phyloP scores from a whole-genome alignment of 371 early-diverging fungal species.

The Saksenaea oblongispora region DNA sequence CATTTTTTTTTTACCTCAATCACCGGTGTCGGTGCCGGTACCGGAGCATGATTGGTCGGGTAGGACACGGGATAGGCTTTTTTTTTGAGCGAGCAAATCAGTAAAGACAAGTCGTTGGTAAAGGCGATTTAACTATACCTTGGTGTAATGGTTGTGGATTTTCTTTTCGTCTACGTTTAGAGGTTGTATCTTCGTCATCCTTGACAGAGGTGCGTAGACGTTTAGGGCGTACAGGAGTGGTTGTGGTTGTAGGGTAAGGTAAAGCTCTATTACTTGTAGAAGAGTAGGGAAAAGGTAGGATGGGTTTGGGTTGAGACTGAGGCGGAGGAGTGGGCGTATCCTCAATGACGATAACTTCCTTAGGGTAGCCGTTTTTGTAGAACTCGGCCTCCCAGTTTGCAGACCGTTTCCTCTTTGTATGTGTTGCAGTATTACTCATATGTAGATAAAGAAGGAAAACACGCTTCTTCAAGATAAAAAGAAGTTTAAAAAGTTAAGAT shows the following conservation, averaged over 20 bases:
- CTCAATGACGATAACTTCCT: slow-evolving; percentile 64
- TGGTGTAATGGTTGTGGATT: slow-evolving; percentile 1
- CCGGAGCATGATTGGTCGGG: slow-evolving; percentile 4
- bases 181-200: slow-evolving; percentile 5
- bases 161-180: background rate
- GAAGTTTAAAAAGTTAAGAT: background rate
- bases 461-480: slow-evolving; percentile 8
- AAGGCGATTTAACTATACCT: background rate
- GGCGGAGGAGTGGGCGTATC: slow-evolving; percentile 54
- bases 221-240: background rate
- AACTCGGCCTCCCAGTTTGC: slow-evolving; percentile 59
- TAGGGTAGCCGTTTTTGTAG: slow-evolving; percentile 64
- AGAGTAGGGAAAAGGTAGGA: slow-evolving; percentile 9
- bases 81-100: background rate
- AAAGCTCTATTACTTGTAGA: slow-evolving; percentile 7
- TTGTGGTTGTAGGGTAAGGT: slow-evolving; percentile 7
- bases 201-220: background rate
- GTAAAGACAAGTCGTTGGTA: background rate
- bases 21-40: slow-evolving; percentile 11
- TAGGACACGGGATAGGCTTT: slow-evolving; percentile 2
- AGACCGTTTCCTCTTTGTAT: slow-evolving; percentile 19
- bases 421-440: background rate
- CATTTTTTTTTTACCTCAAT: slow-evolving; percentile 5
- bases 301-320: background rate
- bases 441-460: background rate